Base-by-base conservation (phyloP, 345 rosid species). In the Angophora floribunda region DNA sequence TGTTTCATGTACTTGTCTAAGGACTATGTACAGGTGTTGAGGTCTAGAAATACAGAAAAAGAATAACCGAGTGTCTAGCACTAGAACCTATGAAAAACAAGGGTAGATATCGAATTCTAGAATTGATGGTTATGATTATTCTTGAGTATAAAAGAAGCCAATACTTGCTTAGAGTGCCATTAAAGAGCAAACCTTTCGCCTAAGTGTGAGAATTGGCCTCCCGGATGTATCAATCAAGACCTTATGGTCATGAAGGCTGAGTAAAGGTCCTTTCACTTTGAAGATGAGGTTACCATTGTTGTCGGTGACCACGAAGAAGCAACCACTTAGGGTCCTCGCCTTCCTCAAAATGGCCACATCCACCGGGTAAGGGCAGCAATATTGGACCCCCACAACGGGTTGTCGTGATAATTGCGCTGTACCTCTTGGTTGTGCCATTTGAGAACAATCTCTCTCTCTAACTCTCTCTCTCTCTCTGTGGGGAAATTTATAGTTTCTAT, bases 281-380 rank as follows among this genome's bases (percentile, higher is more conserved):
- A 89, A 89, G 28, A 91, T 41, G 86, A 89, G 3, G 51, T 51
- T 90, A 32, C 90, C 92, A 30, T 90, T 90, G 86, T 78, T 24
- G 59, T 91, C 91, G 3, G 53, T 87, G 87, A 92, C 90, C 50
- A 55, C 44, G 11, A 89, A 90, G 44, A 87, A 80, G 47, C 90
- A 87, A 24, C 85, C 88, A 4, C 41, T 52, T 4, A 88, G 9
- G 79, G 90, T 65, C 91, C 16, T 6, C 30, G 87, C 21, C 59
- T 87, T 90, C 24, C 86, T 79, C 44, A 89, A 84, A 26, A 93
- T 53, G 21, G 86, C 88, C 4, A 93, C 90, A 51, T 93, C 92
- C 7, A 91, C 78, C 1, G 91, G 79, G 75, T 80, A 88, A 26
- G 91, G 87, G 15, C 79, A 57, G 61, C 91, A 90, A 47, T 57